These are phyloP conservation scores for Sporothrix dimorphospora DNA, from an alignment of 2,329 filamentous ascomycete species.

Conservation along the genomic window DNA sequence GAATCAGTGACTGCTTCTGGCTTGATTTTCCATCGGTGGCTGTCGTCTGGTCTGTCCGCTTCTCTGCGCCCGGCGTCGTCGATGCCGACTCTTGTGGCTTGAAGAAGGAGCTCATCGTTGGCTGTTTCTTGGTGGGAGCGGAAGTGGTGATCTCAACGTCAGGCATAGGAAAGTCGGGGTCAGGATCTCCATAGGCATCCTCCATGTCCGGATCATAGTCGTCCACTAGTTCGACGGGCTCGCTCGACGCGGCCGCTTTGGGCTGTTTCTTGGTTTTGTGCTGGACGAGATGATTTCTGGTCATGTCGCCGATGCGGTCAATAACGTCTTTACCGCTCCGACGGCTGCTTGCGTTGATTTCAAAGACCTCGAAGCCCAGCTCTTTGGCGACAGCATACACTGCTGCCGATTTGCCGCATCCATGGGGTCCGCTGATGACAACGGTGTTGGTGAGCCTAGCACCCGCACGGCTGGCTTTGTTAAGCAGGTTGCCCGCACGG, in stretches of 20 bases:
- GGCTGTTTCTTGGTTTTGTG: slow-evolving; percentile 44
- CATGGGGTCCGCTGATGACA: slow-evolving; percentile 85
- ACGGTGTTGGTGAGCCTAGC: slow-evolving; percentile 70
- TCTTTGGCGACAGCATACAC: slow-evolving; percentile 92
- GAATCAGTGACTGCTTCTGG: slow-evolving; percentile 92
- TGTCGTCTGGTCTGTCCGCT: slow-evolving; percentile 32
- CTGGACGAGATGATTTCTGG: slow-evolving; percentile 84
- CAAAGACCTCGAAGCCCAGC: slow-evolving; percentile 90
- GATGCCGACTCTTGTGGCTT: slow-evolving; percentile 52
- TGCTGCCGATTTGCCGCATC: slow-evolving; percentile 90
- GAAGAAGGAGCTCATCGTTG: slow-evolving; percentile 82
- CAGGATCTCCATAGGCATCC: slow-evolving; percentile 24
- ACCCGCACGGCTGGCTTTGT: slow-evolving; percentile 43
- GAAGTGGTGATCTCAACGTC: neutral
- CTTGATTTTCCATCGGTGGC: slow-evolving; percentile 42
- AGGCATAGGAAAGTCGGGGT: slow-evolving; percentile 14
- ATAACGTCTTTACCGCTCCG: slow-evolving; percentile 87
- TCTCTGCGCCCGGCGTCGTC: slow-evolving; percentile 42
- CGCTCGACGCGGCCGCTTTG: neutral
- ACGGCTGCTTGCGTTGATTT: slow-evolving; percentile 83
- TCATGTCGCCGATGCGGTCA: slow-evolving; percentile 96
- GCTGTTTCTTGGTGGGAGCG: slow-evolving; percentile 63
- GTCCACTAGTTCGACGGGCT: slow-evolving; percentile 38
- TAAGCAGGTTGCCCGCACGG: slow-evolving; percentile 43
- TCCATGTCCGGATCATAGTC: slow-evolving; percentile 40